These are phyloP conservation scores for Poterioochromonas sp. DNA, from an alignment of 352 stramenopile genomes.

Conservation along the genomic window DNA sequence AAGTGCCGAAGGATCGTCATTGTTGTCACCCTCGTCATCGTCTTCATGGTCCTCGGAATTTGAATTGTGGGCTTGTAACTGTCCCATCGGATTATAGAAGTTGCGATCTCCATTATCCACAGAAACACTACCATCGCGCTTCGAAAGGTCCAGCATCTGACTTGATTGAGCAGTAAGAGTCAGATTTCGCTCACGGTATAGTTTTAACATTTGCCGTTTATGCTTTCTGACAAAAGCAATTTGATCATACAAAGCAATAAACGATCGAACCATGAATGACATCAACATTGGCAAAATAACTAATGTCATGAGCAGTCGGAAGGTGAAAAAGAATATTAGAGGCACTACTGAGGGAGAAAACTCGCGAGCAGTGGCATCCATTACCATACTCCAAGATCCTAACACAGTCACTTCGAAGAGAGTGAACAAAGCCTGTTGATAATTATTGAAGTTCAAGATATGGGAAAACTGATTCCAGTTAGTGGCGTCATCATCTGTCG, in stretches of 20 bases:
- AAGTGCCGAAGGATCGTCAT: too few species aligned
- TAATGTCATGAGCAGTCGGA: conserved; percentile 5
- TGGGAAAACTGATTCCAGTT: not conserved
- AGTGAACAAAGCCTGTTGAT: conserved; percentile 5
- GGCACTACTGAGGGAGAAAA: too few species aligned
- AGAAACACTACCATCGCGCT: too few species aligned
- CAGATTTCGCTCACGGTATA: too few species aligned
- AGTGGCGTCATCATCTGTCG: not conserved
- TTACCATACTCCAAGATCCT: conserved; percentile 23
- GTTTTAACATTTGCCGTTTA: too few species aligned
- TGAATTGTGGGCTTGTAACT: too few species aligned
- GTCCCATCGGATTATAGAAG: too few species aligned
- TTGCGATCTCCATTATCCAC: too few species aligned
- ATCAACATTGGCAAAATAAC: not conserved
- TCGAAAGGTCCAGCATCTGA: too few species aligned
- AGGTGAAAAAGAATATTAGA: conserved; percentile 25
- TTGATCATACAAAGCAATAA: not conserved
- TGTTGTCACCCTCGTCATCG: too few species aligned
- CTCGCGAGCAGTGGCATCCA: not conserved
- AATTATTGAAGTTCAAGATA: conserved; percentile 13
- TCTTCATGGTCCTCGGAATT: too few species aligned
- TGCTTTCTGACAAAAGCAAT: not conserved
- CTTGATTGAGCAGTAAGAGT: too few species aligned
- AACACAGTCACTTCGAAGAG: conserved; percentile 24
- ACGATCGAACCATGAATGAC: conserved; percentile 23